phyloP scores from a whole-genome alignment of 2,329 filamentous ascomycete species.

The Aspergillus phoenicis region DNA sequence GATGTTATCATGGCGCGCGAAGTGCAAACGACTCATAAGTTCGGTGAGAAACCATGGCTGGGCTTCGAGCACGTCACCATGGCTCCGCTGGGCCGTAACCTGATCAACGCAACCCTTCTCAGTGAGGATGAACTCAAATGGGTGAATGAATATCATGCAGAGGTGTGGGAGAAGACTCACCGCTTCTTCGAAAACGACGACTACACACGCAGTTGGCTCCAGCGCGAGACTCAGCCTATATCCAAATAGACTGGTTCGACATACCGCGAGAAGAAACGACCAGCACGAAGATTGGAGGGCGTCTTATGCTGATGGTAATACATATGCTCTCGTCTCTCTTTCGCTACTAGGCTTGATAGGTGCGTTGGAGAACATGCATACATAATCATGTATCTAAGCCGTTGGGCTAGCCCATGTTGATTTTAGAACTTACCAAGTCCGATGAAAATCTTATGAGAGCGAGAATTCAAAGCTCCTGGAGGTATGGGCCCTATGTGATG shows the following conservation, averaged over 20 bases:
- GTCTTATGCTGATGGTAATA: background rate
- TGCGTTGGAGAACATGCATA: background rate
- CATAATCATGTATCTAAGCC: background rate
- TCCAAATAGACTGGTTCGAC: slow-evolving; percentile 37
- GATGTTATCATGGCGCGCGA: slow-evolving; percentile 88
- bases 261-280: background rate
- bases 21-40: slow-evolving; percentile 80
- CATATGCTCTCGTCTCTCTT: background rate
- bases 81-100: slow-evolving; percentile 88
- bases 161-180: slow-evolving; percentile 80
- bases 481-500: background rate
- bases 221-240: slow-evolving; percentile 77
- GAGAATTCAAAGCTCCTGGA: background rate
- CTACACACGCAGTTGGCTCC: slow-evolving; percentile 75
- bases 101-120: slow-evolving; percentile 76
- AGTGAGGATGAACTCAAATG: slow-evolving; percentile 76
- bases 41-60: slow-evolving; percentile 91
- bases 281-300: background rate
- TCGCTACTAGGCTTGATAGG: background rate
- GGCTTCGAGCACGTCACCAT: slow-evolving; percentile 97
- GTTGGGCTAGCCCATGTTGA: background rate
- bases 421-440: background rate
- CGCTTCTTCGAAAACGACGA: slow-evolving; percentile 73
- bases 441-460: background rate
- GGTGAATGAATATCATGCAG: slow-evolving; percentile 82